Evolutionary conservation across 306 rosid genomes (phyloP), one percentile per base, ranked within the genome.

Genomic region (Abrus pulchellus): DNA sequence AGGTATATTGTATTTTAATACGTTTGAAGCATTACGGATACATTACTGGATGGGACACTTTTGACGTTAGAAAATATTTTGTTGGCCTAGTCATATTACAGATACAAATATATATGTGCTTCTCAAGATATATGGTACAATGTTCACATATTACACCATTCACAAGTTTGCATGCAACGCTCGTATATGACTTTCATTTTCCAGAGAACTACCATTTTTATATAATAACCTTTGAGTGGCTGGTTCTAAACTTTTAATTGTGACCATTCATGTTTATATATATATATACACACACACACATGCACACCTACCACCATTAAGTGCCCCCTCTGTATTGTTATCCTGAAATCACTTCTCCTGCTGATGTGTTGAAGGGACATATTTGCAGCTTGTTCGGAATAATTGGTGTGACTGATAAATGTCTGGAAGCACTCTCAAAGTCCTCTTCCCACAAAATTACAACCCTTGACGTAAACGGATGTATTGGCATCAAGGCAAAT

Each of bases 391-490:
- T 94, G 77, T 94, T 89, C 43, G 98, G 98, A 75, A 92, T 92
- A 82, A 83, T 82, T 70, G 97, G 98, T 11, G 94, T 90, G 80
- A 94, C 95, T 1, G 94, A 94, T 66, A 85, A 84, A 80, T 87
- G 94, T 86, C 79, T 94, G 60, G 95, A 87, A 83, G 86, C 85
- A 79, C 95, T 94, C 76, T 90, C 98, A 49, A 72, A 80, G 72
- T 78, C 92, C 29, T 85, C 91, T 82, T 89, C 94, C 29, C 33
- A 83, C 74, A 89, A 84, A 68, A 80, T 92, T 68, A 86, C 91
- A 0, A 94, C 97, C 69, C 98, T 94, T 43, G 98, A 94, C 76
- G 97, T 90, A 86, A 92, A 94, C 66, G 97, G 98, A 43, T 91
- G 98, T 82, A 77, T 88, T 63, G 98, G 95, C 86, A 92, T 94